Evolutionary conservation across 345 rosid genomes (phyloP).

Genomic region (Sonneratia alba): DNA sequence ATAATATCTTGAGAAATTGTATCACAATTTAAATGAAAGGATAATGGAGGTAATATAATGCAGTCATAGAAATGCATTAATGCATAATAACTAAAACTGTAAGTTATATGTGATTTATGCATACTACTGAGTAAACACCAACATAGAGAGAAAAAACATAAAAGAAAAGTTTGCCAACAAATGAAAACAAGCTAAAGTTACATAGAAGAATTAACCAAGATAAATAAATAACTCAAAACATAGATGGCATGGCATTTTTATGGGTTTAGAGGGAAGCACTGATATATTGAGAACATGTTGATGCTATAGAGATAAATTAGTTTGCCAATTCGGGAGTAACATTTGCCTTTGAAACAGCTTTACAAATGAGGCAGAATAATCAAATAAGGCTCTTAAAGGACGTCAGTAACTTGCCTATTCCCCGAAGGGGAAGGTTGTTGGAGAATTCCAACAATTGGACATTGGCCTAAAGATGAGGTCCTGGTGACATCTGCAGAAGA

Average conservation of each 20-base stretch:
- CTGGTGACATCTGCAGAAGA: slow-evolving; percentile 38
- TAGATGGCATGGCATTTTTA: neutral
- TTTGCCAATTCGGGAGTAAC: neutral
- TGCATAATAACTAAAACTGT: neutral
- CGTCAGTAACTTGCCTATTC: slow-evolving; percentile 35
- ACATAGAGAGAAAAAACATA: neutral
- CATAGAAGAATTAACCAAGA: neutral
- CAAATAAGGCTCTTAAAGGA: slow-evolving; percentile 7
- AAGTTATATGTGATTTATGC: neutral
- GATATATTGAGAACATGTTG: neutral
- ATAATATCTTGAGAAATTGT: neutral
- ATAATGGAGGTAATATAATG: neutral
- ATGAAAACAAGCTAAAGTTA: neutral
- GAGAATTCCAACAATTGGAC: slow-evolving; percentile 53
- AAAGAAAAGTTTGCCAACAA: neutral
- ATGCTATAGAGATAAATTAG: neutral
- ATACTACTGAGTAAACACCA: neutral
- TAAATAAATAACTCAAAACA: neutral
- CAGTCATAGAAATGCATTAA: neutral
- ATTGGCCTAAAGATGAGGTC: slow-evolving; percentile 29
- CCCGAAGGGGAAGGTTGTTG: slow-evolving; percentile 48
- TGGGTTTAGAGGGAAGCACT: neutral
- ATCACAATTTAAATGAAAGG: neutral
- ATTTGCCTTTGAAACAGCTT: neutral
- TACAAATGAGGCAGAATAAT: neutral